A percentile compares a stretch with the other conserved stretches of the same genome.
Evolutionary conservation across 371 early-diverging fungal species (phyloP).

Genomic region (Mortierella polycephala): DNA sequence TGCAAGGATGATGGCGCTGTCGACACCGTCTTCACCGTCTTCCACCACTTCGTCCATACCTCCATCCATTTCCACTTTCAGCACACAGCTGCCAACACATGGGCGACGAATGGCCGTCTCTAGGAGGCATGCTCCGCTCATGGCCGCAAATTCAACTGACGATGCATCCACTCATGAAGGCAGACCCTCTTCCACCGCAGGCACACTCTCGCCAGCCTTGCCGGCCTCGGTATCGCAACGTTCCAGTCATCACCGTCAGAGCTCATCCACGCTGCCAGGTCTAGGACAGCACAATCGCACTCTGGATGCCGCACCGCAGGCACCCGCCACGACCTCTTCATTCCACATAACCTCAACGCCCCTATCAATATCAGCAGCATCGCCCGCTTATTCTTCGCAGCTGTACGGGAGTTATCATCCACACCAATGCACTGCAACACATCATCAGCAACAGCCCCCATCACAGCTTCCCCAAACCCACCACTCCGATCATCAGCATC

Average conservation of each 20-base stretch:
- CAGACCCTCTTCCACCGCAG: conserved; percentile 8
- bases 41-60: conserved; percentile 1
- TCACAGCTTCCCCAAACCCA: not conserved
- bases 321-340: conserved; percentile 2
- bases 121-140: conserved; percentile 29
- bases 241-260: conserved; percentile 23
- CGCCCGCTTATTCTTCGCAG: conserved; percentile 7
- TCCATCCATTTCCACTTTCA: conserved; percentile 4
- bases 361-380: conserved; percentile 1
- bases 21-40: conserved; percentile 30
- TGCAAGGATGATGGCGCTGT: conserved; percentile 4
- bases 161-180: conserved; percentile 11
- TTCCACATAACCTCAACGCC: conserved; percentile 12
- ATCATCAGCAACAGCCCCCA: conserved; percentile 8
- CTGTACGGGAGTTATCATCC: conserved; percentile 20
- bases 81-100: conserved; percentile 26
- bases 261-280: conserved; percentile 24
- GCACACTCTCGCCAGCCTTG: conserved; percentile 12
- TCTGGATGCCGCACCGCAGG: conserved; percentile 23
- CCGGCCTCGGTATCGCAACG: conserved; percentile 8
- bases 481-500: conserved; percentile 8
- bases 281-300: conserved; percentile 21
- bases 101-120: conserved; percentile 50
- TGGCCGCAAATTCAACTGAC: not conserved
- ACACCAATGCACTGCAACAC: conserved; percentile 22